Evolutionary conservation across 768 basidiomycete species (phyloP).

Genomic region (Lactifluus echinatus): DNA sequence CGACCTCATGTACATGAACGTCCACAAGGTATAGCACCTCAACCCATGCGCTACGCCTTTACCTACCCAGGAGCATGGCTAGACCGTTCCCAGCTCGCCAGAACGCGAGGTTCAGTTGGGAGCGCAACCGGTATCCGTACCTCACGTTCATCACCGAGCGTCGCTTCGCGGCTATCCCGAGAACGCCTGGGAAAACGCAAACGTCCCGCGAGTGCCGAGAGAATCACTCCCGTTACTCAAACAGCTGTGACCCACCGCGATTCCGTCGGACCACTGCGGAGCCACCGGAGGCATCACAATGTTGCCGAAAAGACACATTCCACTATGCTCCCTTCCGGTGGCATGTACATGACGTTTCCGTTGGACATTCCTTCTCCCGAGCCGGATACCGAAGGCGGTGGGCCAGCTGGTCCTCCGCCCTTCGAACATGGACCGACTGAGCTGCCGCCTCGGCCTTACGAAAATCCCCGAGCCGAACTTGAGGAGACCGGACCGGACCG

Average conservation of each 20-base stretch:
- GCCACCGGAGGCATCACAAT: slow-evolving; percentile 16
- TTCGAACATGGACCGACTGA: slow-evolving; percentile 18
- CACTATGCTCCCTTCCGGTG: slow-evolving; percentile 19
- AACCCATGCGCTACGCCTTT: slow-evolving; percentile 14
- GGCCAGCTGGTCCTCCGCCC: slow-evolving; percentile 9
- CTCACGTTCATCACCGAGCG: background rate
- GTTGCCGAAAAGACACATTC: slow-evolving; percentile 19
- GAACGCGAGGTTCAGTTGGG: background rate
- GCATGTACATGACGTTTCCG: slow-evolving; percentile 20
- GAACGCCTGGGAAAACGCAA: slow-evolving; percentile 13
- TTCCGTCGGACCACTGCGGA: slow-evolving; percentile 8
- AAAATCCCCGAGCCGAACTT: background rate
- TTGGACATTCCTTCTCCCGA: slow-evolving; percentile 17
- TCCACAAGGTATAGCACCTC: slow-evolving; percentile 18
- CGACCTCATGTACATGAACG: background rate
- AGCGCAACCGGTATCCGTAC: background rate
- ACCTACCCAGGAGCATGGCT: slow-evolving; percentile 17
- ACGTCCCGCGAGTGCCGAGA: slow-evolving; percentile 6
- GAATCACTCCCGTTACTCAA: background rate
- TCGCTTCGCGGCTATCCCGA: background rate
- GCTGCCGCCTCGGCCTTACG: slow-evolving; percentile 16
- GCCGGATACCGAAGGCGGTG: slow-evolving; percentile 5
- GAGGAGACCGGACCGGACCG: slow-evolving; percentile 6
- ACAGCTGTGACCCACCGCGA: slow-evolving; percentile 4
- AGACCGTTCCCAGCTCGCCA: slow-evolving; percentile 8